These are phyloP conservation scores for Castanea mollissima DNA, from an alignment of 306 rosid species.

Conservation along the genomic window DNA sequence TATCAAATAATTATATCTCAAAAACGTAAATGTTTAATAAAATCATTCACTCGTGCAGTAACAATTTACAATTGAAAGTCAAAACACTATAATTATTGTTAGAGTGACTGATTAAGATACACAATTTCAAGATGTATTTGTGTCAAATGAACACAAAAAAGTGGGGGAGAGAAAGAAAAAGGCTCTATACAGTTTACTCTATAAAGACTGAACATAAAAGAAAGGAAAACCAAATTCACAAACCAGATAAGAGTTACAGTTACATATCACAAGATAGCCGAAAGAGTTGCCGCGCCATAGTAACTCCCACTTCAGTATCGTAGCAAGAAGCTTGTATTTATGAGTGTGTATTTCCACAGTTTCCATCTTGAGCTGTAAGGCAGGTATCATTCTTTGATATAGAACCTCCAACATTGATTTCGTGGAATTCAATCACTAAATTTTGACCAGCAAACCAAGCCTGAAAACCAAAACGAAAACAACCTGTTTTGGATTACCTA, in stretches of 20 bases:
- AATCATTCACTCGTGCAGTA: constrained; percentile 2
- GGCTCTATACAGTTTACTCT: constrained; percentile 53
- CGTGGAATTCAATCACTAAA: constrained; percentile 4
- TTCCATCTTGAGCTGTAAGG: constrained; percentile 13
- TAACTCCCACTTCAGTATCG: constrained; percentile 24
- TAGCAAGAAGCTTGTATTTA: constrained; percentile 22
- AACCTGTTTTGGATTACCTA: constrained; percentile 10
- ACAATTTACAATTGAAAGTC: constrained; percentile 20
- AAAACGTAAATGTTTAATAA: constrained; percentile 1
- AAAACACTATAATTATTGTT: constrained; percentile 25
- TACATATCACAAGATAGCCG: constrained; percentile 10
- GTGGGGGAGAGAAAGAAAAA: constrained; percentile 7
- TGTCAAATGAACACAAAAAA: constrained; percentile 35
- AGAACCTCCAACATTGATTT: constrained; percentile 10
- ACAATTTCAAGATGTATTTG: constrained; percentile 43
- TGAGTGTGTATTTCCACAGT: neutral
- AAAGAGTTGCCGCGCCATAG: constrained; percentile 7
- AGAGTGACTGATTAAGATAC: constrained; percentile 31
- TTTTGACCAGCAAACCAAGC: constrained; percentile 3
- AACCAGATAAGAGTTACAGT: constrained; percentile 12
- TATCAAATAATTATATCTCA: neutral
- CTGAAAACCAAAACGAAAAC: constrained; percentile 10
- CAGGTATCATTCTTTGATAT: constrained; percentile 3
- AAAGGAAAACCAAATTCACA: constrained; percentile 45
- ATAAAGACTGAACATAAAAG: constrained; percentile 33